phyloP scores from a whole-genome alignment of 2,329 filamentous ascomycete genomes.

The Penicillium sp. region DNA sequence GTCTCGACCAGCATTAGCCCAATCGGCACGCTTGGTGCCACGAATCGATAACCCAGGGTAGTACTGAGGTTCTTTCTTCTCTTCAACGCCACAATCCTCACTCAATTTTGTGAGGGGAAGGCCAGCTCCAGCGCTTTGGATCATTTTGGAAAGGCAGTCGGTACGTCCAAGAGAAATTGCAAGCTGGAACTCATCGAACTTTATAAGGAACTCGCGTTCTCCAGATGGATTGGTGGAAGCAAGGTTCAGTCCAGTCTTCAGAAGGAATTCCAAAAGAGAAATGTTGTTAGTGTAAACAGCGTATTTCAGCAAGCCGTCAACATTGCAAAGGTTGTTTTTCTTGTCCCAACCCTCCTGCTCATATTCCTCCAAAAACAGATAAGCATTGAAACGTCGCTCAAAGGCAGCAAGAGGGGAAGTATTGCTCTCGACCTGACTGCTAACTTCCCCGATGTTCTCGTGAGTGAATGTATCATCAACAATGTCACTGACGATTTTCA shows the following conservation, averaged over 20 bases:
- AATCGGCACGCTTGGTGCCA: slow-evolving; percentile 70
- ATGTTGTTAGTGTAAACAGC: slow-evolving; percentile 55
- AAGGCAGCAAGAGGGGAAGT: slow-evolving; percentile 57
- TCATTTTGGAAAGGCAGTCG: slow-evolving; percentile 52
- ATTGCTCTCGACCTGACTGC: slow-evolving; percentile 65
- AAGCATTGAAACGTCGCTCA: slow-evolving; percentile 36
- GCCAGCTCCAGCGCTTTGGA: slow-evolving; percentile 64
- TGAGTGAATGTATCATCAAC: slow-evolving; percentile 69
- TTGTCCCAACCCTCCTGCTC: not conserved
- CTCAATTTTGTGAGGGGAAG: slow-evolving; percentile 67
- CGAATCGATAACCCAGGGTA: slow-evolving; percentile 77
- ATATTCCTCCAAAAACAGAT: slow-evolving; percentile 14
- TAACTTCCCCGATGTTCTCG: slow-evolving; percentile 69
- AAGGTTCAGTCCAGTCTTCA: slow-evolving; percentile 49
- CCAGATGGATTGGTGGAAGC: slow-evolving; percentile 2
- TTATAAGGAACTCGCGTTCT: slow-evolving; percentile 7
- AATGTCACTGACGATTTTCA: slow-evolving; percentile 48
- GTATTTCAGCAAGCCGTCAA: slow-evolving; percentile 38
- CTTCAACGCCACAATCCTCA: slow-evolving; percentile 61
- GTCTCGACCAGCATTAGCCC: slow-evolving; percentile 62
- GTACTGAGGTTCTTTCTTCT: slow-evolving; percentile 63
- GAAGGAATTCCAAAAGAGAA: slow-evolving; percentile 53
- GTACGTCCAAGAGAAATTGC: slow-evolving; percentile 44
- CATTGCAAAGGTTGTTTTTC: not conserved
- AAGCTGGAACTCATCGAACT: slow-evolving; percentile 31